Evolutionary conservation across 1,139 yeast species (phyloP).

Genomic region (Protomyces inundatus): DNA sequence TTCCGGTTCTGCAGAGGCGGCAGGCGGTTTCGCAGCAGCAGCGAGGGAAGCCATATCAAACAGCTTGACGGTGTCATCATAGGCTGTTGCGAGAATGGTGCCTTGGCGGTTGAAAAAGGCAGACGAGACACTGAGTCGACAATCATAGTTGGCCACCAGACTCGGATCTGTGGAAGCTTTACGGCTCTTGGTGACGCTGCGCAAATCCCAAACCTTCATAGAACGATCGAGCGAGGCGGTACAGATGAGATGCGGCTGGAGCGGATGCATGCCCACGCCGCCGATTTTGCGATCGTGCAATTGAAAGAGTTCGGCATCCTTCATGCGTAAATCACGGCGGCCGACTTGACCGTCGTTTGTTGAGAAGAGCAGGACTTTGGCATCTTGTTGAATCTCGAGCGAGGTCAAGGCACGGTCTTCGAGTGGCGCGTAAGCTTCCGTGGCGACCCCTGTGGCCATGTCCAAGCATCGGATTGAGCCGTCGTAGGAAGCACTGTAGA

Average conservation of each 20-base stretch:
- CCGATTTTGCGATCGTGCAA: slow-evolving; percentile 89
- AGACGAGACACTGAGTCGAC: slow-evolving; percentile 68
- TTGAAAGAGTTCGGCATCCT: slow-evolving; percentile 44
- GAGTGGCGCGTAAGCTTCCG: slow-evolving; percentile 49
- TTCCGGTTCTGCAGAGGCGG: not conserved
- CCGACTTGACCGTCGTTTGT: slow-evolving; percentile 77
- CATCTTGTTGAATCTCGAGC: slow-evolving; percentile 46
- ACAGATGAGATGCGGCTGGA: slow-evolving; percentile 54
- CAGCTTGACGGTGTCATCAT: slow-evolving; percentile 71
- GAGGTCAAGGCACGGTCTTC: slow-evolving; percentile 53
- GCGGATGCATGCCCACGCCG: slow-evolving; percentile 74
- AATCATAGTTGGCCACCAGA: slow-evolving; percentile 29
- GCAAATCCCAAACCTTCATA: slow-evolving; percentile 76
- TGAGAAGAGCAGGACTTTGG: slow-evolving; percentile 59
- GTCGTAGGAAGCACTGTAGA: slow-evolving; percentile 75
- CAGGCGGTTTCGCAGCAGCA: slow-evolving; percentile 33
- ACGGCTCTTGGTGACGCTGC: slow-evolving; percentile 44
- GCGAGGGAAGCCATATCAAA: slow-evolving; percentile 49
- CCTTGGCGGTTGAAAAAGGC: slow-evolving; percentile 80
- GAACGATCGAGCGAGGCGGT: slow-evolving; percentile 86
- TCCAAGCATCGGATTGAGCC: slow-evolving; percentile 76
- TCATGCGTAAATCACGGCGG: slow-evolving; percentile 55
- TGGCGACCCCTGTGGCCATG: slow-evolving; percentile 53
- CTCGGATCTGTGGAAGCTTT: slow-evolving; percentile 44
- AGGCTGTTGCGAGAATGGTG: slow-evolving; percentile 82